Percentiles rank a stretch among this genome's conserved stretches.
Conservation (phyloP, 2,329 filamentous ascomycete genomes). For the Fusarium bulbicola region DNA sequence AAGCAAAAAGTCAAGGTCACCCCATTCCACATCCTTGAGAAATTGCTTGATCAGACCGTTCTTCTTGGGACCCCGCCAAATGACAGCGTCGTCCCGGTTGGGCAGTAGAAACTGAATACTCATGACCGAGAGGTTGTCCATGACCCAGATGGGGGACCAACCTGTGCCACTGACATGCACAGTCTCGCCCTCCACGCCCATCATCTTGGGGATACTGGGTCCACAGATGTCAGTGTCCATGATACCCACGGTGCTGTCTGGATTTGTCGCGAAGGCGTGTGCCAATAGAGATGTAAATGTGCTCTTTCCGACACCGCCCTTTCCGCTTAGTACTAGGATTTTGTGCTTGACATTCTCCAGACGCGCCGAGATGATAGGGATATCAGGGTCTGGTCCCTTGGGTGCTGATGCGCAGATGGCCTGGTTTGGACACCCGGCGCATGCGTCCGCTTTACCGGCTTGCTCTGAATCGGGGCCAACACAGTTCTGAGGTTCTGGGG, state of each 20-base stretch:
- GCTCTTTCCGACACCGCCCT: conserved; percentile 96
- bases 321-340: conserved; percentile 90
- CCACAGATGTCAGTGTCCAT: conserved; percentile 99
- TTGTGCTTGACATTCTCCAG: conserved; percentile 88
- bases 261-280: conserved; percentile 87
- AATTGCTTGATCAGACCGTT: conserved; percentile 99
- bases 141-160: conserved; percentile 96
- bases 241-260: conserved; percentile 82
- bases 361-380: conserved; percentile 85
- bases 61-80: conserved; percentile 98
- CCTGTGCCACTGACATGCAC: conserved; percentile 90
- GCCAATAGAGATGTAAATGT: conserved; percentile 91
- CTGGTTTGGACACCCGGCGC: conserved; percentile 95
- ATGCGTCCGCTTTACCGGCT: conserved; percentile 79
- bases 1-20: conserved; percentile 89
- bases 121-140: conserved; percentile 95
- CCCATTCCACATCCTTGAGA: conserved; percentile 97
- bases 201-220: conserved; percentile 97
- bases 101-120: conserved; percentile 98
- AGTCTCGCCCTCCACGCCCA: conserved; percentile 93
- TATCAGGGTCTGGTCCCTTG: conserved; percentile 95
- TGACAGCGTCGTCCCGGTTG: conserved; percentile 91
- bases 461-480: conserved; percentile 85
- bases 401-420: conserved; percentile 92
- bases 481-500: conserved; percentile 96